Conservation (phyloP, 768 basidiomycete genomes). For the Psilocybe azurescens region DNA sequence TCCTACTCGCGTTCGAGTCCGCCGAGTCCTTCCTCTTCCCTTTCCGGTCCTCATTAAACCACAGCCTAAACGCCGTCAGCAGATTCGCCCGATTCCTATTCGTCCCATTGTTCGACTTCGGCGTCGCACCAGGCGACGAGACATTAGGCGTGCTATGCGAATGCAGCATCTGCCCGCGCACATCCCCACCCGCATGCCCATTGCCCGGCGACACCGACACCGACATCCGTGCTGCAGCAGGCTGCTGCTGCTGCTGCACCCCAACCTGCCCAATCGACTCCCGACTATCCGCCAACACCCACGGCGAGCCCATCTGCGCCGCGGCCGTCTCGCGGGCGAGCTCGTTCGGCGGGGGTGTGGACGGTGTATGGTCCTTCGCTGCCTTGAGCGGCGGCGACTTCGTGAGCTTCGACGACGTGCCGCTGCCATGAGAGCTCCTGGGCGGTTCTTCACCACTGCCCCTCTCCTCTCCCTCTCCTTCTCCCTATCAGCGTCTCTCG, state of each 20-base stretch:
- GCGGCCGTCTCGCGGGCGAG: slow-evolving; percentile 38
- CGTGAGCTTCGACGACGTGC: slow-evolving; percentile 64
- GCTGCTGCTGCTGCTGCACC: slow-evolving; percentile 8
- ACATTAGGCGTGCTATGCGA: slow-evolving; percentile 52
- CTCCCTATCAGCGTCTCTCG: slow-evolving; percentile 33
- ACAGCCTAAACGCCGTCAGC: slow-evolving; percentile 82
- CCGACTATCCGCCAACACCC: slow-evolving; percentile 63
- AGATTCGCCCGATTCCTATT: slow-evolving; percentile 79
- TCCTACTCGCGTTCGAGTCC: slow-evolving; percentile 25
- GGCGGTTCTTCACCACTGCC: slow-evolving; percentile 55
- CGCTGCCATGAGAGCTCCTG: slow-evolving; percentile 67
- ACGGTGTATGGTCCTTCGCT: slow-evolving; percentile 43
- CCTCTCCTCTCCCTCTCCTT: slow-evolving; percentile 39
- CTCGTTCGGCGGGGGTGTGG: slow-evolving; percentile 57
- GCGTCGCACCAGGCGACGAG: slow-evolving; percentile 21
- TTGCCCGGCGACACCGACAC: slow-evolving; percentile 25
- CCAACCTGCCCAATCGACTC: slow-evolving; percentile 39
- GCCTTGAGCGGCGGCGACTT: slow-evolving; percentile 72
- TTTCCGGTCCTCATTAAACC: slow-evolving; percentile 93
- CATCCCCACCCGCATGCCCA: slow-evolving; percentile 30
- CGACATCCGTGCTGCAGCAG: slow-evolving; percentile 20
- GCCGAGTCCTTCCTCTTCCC: slow-evolving; percentile 75
- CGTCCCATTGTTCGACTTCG: slow-evolving; percentile 26
- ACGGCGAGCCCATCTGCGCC: slow-evolving; percentile 66
- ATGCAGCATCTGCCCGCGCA: slow-evolving; percentile 56